Conservation (phyloP, 805 yeast species). For the Blastobotrys parvus region DNA sequence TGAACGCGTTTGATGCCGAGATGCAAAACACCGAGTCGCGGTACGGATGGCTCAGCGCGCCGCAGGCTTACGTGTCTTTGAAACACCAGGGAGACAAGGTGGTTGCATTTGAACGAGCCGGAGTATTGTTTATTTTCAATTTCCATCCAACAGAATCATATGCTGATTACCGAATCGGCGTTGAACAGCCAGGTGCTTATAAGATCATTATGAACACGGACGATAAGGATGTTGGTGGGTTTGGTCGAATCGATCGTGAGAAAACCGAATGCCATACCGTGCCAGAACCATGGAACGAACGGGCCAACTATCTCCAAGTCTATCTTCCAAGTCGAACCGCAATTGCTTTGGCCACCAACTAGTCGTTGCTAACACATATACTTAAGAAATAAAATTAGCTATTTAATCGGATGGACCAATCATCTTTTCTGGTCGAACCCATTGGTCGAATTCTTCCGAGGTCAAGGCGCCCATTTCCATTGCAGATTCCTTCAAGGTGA, state of each 20-base stretch:
- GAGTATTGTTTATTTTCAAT: constrained; percentile 77
- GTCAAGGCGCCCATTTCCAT: constrained; percentile 80
- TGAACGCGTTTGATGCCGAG: constrained; percentile 76
- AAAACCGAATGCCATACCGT: constrained; percentile 55
- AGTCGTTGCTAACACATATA: neutral
- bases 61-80: constrained; percentile 77
- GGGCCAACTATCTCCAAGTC: constrained; percentile 69
- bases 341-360: constrained; percentile 43
- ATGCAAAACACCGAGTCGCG: constrained; percentile 70
- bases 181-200: constrained; percentile 70
- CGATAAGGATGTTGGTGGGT: constrained; percentile 68
- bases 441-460: constrained; percentile 82
- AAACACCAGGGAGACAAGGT: constrained; percentile 88
- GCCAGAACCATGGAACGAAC: constrained; percentile 69
- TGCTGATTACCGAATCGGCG: constrained; percentile 86
- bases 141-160: constrained; percentile 81
- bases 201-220: constrained; percentile 71
- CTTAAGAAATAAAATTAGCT: neutral
- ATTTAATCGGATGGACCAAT: constrained; percentile 64
- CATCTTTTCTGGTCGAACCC: constrained; percentile 98
- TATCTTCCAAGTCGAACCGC: constrained; percentile 74
- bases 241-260: constrained; percentile 54
- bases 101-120: constrained; percentile 80
- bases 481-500: constrained; percentile 91
- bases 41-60: constrained; percentile 63